phyloP scores from a whole-genome alignment of 139 green algal species.

The Klebsormidium nitens region DNA sequence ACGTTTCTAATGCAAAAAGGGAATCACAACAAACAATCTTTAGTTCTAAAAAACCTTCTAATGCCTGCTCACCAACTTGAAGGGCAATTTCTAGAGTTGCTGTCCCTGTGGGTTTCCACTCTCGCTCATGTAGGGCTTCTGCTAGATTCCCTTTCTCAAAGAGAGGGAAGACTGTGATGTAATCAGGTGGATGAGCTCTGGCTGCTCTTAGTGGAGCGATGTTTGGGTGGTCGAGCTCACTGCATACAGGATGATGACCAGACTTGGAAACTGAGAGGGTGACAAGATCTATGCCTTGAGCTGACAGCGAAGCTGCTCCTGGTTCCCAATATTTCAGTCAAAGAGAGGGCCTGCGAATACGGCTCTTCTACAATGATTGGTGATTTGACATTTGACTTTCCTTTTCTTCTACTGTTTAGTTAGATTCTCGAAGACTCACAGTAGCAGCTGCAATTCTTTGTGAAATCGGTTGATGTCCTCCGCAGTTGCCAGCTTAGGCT shows the following conservation, averaged over 20 bases:
- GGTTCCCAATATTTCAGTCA: too few relatives aligned
- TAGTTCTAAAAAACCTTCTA: not conserved
- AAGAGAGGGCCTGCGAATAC: too few relatives aligned
- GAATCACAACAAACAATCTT: not conserved
- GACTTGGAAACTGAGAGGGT: not conserved
- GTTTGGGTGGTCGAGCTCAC: slow-evolving; percentile 23
- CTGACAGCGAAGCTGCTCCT: too few relatives aligned
- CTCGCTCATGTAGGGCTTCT: slow-evolving; percentile 20
- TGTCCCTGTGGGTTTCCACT: slow-evolving; percentile 16
- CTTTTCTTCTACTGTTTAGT: too few relatives aligned
- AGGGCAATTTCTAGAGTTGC: slow-evolving; percentile 19
- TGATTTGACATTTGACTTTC: too few relatives aligned
- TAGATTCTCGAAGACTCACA: too few relatives aligned
- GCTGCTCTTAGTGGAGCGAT: slow-evolving; percentile 23
- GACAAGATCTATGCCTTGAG: not conserved
- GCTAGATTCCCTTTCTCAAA: slow-evolving; percentile 19
- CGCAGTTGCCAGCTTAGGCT: slow-evolving; percentile 12
- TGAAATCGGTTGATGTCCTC: slow-evolving; percentile 37
- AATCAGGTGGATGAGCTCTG: slow-evolving; percentile 28
- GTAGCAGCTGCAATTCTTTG: slow-evolving; percentile 31
- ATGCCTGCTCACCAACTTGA: slow-evolving; percentile 13
- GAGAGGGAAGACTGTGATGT: slow-evolving; percentile 14
- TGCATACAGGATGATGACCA: not conserved
- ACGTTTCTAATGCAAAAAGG: not conserved
- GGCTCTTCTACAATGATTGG: too few relatives aligned